Conservation (phyloP, 176 grass and related monocot species). For the Cenchrus americanus region DNA sequence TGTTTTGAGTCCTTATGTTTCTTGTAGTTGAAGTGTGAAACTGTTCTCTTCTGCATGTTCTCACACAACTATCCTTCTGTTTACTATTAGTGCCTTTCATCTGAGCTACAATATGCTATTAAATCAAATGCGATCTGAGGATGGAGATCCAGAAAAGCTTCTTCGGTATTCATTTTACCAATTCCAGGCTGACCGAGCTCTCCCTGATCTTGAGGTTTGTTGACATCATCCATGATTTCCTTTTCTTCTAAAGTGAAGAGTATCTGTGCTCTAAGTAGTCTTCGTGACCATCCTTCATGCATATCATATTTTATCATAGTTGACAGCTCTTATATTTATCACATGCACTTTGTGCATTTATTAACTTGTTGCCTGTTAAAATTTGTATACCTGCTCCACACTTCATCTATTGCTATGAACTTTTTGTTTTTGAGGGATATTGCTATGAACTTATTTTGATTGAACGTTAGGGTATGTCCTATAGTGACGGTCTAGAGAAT, state of each 20-base stretch:
- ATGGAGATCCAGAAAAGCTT: conserved; percentile 97
- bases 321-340: not conserved
- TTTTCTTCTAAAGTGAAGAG: conserved; percentile 19
- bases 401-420: not conserved
- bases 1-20: not conserved
- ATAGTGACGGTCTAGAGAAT: not conserved
- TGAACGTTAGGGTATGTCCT: not conserved
- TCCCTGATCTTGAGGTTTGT: conserved; percentile 94
- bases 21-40: not conserved
- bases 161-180: conserved; percentile 94
- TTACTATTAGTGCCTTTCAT: conserved; percentile 79
- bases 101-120: conserved; percentile 98
- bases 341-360: not conserved
- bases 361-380: not conserved
- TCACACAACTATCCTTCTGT: conserved; percentile 28
- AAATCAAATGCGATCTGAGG: conserved; percentile 94
- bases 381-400: conserved; percentile 12
- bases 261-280: not conserved
- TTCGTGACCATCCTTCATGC: not conserved
- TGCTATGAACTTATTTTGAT: not conserved
- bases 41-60: not conserved
- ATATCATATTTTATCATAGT: not conserved
- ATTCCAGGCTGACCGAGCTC: conserved; percentile 83
- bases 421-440: too few relatives aligned
- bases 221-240: not conserved